Evolutionary conservation across 2,329 filamentous ascomycete genomes (phyloP).

Genomic region (Calonectria leucothoes): DNA sequence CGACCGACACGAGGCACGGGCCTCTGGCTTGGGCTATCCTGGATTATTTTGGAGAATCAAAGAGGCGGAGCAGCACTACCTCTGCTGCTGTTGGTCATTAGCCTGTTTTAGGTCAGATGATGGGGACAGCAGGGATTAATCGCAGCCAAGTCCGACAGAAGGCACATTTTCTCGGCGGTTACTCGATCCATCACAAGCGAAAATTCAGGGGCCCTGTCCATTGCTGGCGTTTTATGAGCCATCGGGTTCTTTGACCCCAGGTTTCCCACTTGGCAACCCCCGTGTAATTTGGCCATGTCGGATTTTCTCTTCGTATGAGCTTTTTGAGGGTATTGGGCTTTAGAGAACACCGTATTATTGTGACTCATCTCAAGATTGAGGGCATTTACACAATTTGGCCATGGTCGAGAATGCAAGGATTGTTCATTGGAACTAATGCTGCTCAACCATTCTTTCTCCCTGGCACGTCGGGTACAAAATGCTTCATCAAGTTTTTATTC

Average conservation of each 20-base stretch:
- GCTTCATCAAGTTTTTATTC: neutral
- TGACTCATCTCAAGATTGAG: no score
- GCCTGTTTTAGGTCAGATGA: neutral
- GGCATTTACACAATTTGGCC: no score
- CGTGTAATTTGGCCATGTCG: no score
- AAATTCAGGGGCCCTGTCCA: neutral
- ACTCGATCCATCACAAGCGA: neutral
- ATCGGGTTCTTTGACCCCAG: no score
- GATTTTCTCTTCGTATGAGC: no score
- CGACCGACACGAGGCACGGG: neutral
- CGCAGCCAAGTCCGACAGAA: neutral
- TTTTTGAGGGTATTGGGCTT: no score
- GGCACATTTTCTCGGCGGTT: neutral
- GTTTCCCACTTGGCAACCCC: no score
- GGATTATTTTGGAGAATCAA: neutral
- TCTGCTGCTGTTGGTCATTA: neutral
- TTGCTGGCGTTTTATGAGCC: no score
- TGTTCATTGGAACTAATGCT: neutral
- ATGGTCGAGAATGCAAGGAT: neutral
- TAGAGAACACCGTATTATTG: no score
- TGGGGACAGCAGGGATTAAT: neutral
- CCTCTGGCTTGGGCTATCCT: neutral
- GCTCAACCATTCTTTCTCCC: neutral
- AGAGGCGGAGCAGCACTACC: neutral
- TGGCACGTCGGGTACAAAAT: neutral